Evolutionary conservation across 2,329 filamentous ascomycete genomes (phyloP), one percentile per base, ranked within the genome.

Genomic region (Monilinia fructicola): DNA sequence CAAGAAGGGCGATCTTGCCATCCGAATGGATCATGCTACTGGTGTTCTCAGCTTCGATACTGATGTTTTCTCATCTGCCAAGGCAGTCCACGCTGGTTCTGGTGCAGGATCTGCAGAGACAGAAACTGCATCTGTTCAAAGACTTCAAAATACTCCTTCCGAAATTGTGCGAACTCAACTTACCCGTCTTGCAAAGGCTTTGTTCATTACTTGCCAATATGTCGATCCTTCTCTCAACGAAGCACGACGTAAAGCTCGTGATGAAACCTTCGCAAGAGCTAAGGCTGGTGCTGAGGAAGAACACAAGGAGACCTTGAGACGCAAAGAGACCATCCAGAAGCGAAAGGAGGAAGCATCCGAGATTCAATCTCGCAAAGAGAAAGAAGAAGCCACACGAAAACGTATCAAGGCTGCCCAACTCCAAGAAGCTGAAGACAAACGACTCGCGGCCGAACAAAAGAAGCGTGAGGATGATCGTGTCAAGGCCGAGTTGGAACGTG

Each of bases 1-100:
- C 86, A 99, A 99, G 88, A 99, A 99, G 87, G 95, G 95, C 67
- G 95, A 99, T 75, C 85, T 99, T 55, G 91, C 95, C 64, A 96
- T 99, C 74, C 93, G 95, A 69, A 92, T 98, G 80, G 92, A 98
- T 77, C 95, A 99, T 77, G 93, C 93, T 69, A 94, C 93, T 64
- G 93, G 95, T 68, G 91, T 97, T 60, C 87, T 99, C 68, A 97
- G 93, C 78, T 99, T 99, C 74, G 95, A 99, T 78, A 96, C 92
- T 65, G 95, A 99, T 78, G 93, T 99, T 72, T 98, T 99, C 84
- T 97, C 95, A 46, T 97, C 95, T 21, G 89, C 93, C 76, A 98
- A 97, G 84, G 92, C 94, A 72, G 86, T 92, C 69, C 92, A 96
- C 79, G 85, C 91, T 70, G 93, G 93, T 70, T 93, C 92, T 72